Percentiles rank a stretch among this genome's conserved stretches.
Conservation (phyloP, 139 green algal species). For the Chlamydomonas asymmetrica region DNA sequence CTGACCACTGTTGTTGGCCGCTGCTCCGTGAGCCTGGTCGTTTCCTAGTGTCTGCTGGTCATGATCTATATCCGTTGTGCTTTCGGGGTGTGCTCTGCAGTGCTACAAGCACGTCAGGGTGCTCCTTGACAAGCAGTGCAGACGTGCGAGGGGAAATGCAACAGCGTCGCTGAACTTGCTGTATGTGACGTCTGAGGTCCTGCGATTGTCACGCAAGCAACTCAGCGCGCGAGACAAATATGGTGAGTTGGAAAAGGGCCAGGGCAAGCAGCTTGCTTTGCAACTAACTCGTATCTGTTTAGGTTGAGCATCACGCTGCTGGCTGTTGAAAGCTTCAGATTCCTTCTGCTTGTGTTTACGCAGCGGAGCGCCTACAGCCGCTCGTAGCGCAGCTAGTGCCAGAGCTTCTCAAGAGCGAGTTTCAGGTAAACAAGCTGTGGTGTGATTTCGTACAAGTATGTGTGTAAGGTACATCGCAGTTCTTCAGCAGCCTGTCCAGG, state of each 20-base stretch:
- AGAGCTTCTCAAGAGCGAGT: no score
- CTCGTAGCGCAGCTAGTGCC: no score
- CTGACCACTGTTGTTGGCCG: not conserved
- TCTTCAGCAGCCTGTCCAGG: no score
- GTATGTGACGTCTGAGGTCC: not conserved
- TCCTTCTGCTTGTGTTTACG: not conserved
- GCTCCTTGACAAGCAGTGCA: slow-evolving; percentile 3
- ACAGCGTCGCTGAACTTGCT: slow-evolving; percentile 13
- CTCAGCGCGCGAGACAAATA: slow-evolving; percentile 1
- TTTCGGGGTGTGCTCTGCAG: not conserved
- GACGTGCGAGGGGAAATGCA: not conserved
- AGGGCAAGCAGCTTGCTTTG: not conserved
- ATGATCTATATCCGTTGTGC: not conserved
- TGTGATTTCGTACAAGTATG: no score
- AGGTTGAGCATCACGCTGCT: no score
- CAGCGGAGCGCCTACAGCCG: slow-evolving; percentile 25
- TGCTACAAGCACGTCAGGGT: slow-evolving; percentile 18
- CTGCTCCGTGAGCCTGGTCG: not conserved
- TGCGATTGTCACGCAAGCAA: slow-evolving; percentile 7
- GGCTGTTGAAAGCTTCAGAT: no score
- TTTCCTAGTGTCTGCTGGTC: not conserved
- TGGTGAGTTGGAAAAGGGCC: no score
- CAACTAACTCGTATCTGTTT: no score
- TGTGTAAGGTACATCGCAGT: no score
- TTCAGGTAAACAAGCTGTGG: no score